Base-by-base conservation (phyloP, 1,139 yeast genomes). In the Pneumocystis sp. region DNA sequence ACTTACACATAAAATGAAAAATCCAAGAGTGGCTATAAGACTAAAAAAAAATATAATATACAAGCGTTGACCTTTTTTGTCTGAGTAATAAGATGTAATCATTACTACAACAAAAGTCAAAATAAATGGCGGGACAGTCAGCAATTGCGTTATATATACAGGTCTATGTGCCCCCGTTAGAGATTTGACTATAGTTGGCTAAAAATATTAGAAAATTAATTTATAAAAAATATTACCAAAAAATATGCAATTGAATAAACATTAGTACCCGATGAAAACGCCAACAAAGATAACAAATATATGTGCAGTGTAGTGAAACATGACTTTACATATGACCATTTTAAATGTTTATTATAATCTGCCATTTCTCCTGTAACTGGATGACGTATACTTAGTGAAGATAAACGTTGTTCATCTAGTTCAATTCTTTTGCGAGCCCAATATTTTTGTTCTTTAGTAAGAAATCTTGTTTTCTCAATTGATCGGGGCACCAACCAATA, bases 401-500 rank as follows among this genome's bases (percentile, higher is more conserved):
- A 42, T 42, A 5, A n/a, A 3, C 44, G 44, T 40, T 42, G 19
- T 42, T 42, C 45, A n/a, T 57, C 61, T 34, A 57, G 21, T n/a
- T 1, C 7, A 8, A 57, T 17, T 34, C 61, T 34, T 34, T 57
- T 57, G 17, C 10, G 8, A 6, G 31, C 61, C 39, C 40, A 57
- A 34, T 34, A 61, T 10, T 63, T 61, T 42, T 81, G 83, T 62
- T 78, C 74, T 5, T 70, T 76, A n/a, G 70, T 74, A 56, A 81
- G 70, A 71, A 77, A 80, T 67, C 74, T 72, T n/a, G 81, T 85
- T 72, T 76, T 85, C 81, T 82, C 85, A 57, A 90, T 90, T 80
- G 85, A 84, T 73, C 88, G 93, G 15, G 95, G 85, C 69, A 88
- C 80, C 57, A 81, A 74, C 72, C 86, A 85, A 74, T 76, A 87